Evolutionary conservation across 164 flowering plant species (phyloP).

Genomic region (Chimonanthus praecox): DNA sequence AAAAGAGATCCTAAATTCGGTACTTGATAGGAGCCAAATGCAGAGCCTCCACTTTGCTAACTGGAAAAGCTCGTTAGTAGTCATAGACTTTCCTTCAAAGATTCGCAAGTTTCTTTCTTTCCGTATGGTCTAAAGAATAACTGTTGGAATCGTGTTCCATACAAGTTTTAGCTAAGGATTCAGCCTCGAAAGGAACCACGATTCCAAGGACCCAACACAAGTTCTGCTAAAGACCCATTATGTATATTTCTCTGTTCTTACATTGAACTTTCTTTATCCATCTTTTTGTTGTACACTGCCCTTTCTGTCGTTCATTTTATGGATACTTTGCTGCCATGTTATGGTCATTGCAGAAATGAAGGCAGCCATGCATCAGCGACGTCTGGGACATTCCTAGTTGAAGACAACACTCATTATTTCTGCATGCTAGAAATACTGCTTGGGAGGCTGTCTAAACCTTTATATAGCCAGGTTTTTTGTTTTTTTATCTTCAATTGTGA

Average conservation of each 20-base stretch:
- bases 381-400: conserved; percentile 91
- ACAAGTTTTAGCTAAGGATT: too few species aligned
- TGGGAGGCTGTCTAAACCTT: conserved; percentile 72
- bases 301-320: neutral
- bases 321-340: conserved; percentile 4
- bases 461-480: conserved; percentile 68
- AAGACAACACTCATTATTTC: conserved; percentile 88
- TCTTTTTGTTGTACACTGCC: neutral
- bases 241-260: neutral
- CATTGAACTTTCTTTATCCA: conserved; percentile 1
- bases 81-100: too few species aligned
- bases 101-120: too few species aligned
- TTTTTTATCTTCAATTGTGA: conserved; percentile 3
- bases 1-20: too few species aligned
- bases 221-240: too few species aligned
- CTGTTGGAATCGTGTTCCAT: too few species aligned
- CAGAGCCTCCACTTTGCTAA: too few species aligned
- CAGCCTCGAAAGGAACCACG: too few species aligned
- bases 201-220: too few species aligned
- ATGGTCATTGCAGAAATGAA: conserved; percentile 62
- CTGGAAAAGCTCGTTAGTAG: too few species aligned
- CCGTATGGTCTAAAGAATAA: too few species aligned
- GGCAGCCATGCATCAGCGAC: conserved; percentile 64
- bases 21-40: too few species aligned
- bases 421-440: conserved; percentile 93